Evolutionary conservation across 805 yeast species (phyloP).

Genomic region (Ogataea siamensis): DNA sequence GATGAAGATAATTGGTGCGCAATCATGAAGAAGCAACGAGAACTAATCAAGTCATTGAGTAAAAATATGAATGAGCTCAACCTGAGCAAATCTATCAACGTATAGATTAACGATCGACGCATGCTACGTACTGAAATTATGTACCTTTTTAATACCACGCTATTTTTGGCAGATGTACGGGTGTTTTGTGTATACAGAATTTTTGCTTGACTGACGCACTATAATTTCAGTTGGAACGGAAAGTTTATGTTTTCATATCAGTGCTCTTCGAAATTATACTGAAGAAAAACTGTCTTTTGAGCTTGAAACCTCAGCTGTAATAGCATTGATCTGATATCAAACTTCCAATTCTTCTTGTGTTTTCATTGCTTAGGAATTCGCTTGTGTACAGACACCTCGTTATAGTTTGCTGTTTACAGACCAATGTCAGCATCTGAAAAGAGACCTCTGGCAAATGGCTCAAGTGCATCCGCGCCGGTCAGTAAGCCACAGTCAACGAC

Average conservation of each 20-base stretch:
- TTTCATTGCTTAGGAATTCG: neutral
- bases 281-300: neutral
- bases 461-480: neutral
- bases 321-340: neutral
- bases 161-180: conserved; percentile 3
- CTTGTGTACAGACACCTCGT: no score
- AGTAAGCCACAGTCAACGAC: neutral
- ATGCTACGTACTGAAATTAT: neutral
- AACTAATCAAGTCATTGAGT: conserved; percentile 29
- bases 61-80: conserved; percentile 11
- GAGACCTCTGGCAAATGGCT: neutral
- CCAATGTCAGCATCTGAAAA: conserved; percentile 5
- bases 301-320: neutral
- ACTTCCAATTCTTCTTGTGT: neutral
- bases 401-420: conserved; percentile 6
- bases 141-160: neutral
- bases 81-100: neutral
- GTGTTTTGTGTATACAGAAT: conserved; percentile 7
- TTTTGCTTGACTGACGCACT: conserved; percentile 3
- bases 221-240: conserved; percentile 8
- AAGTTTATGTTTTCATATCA: conserved; percentile 8
- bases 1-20: conserved; percentile 42
- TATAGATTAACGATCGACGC: conserved; percentile 1
- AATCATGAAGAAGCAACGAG: conserved; percentile 44
- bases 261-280: conserved; percentile 1